Evolutionary conservation across 768 basidiomycete genomes (phyloP), one percentile per base, ranked within the genome.

Genomic region (Multifurca ochricompacta): DNA sequence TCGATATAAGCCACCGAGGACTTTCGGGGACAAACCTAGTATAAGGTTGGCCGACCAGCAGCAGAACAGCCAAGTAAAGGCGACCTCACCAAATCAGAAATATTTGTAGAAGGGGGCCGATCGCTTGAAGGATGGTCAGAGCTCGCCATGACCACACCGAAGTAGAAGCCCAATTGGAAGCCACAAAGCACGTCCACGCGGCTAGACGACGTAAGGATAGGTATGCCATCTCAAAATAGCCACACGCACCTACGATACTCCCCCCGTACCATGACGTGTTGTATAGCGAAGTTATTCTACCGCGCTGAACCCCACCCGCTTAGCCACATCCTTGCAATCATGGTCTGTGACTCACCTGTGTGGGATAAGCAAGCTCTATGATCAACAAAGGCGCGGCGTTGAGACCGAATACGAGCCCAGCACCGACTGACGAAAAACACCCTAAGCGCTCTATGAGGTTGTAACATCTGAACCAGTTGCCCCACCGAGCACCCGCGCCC

Each of bases 231-330:
- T 70, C 70, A 69, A 71, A 1, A 27, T 34, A 13, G 27, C 21
- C 10, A 39, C 21, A 77, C 58, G 51, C 43, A 64, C 81, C 79
- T 35, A 81, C 66, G 54, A 86, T 81, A 56, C 82, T 82, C 9
- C 87, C 87, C 32, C 83, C 62, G 66, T 88, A 88, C 87, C 87
- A 89, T 45, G 75, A 77, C 0, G 82, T 75, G 68, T 89, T 88
- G 67, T 82, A 87, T 52, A 82, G 64, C 9, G 82, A 77, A 14
- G 79, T 82, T 19, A 82, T 69, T 66, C 80, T 79, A 3, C 77
- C 81, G 36, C 71, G 68, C 69, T 71, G 51, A 6, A 35, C 41
- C 36, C 41, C 19, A 42, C 23, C 52, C 73, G 70, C 72, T 73
- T 58, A 34, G 37, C 14, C 21, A 4, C 28, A 37, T n/a, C 18